Percentiles rank a stretch among this genome's conserved stretches.
Evolutionary conservation across 1,284 basidiomycete genomes (phyloP).

Genomic region (Cutaneotrichosporon sp.): DNA sequence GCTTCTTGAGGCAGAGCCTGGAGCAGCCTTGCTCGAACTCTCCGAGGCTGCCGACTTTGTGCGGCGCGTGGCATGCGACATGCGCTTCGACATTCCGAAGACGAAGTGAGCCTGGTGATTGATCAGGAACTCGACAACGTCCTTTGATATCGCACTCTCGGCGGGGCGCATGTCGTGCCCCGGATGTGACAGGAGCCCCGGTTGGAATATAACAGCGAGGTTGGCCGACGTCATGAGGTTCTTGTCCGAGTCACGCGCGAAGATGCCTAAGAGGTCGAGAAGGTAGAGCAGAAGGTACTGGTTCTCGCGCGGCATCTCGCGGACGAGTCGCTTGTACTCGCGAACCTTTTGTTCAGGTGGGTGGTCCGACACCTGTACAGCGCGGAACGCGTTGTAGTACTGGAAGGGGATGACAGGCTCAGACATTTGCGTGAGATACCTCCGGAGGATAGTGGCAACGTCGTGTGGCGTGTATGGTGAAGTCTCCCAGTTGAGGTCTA

Average conservation of each 20-base stretch:
- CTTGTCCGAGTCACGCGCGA: conserved; percentile 84
- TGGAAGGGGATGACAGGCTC: conserved; percentile 54
- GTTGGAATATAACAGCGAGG: conserved; percentile 91
- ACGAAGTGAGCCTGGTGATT: conserved; percentile 55
- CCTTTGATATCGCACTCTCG: conserved; percentile 84
- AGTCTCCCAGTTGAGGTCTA: conserved; percentile 84
- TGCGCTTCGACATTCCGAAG: conserved; percentile 39
- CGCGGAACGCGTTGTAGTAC: conserved; percentile 88
- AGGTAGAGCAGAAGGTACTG: conserved; percentile 96
- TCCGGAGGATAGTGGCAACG: conserved; percentile 90
- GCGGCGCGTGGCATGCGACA: conserved; percentile 4
- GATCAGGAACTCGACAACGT: conserved; percentile 92
- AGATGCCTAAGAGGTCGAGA: conserved; percentile 91
- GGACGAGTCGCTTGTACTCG: conserved; percentile 82
- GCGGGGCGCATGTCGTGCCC: conserved; percentile 75
- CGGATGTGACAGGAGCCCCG: conserved; percentile 86
- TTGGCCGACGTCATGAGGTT: conserved; percentile 96
- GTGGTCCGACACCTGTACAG: conserved; percentile 59
- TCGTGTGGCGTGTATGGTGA: conserved; percentile 90
- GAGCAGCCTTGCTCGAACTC: background rate
- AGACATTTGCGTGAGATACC: conserved; percentile 96
- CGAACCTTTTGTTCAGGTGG: conserved; percentile 66
- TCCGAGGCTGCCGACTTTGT: background rate
- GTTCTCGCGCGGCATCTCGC: conserved; percentile 79
- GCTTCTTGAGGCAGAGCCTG: background rate